These are phyloP conservation scores for Funneliformis mosseae DNA, from an alignment of 192 early-diverging fungal genomes.

Conservation along the genomic window DNA sequence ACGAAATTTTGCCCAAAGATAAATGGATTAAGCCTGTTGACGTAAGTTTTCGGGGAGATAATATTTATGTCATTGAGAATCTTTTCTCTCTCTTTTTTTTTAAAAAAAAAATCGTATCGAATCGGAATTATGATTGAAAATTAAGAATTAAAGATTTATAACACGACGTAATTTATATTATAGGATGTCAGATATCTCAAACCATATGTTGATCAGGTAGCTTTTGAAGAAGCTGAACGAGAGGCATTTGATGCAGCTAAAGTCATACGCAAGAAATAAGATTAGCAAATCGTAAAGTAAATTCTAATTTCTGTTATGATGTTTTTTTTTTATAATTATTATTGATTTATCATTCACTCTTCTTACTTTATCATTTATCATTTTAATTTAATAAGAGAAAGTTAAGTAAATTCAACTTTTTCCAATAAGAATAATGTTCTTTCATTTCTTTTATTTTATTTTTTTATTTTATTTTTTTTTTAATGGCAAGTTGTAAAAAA, in stretches of 20 bases:
- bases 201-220: conserved; percentile 79
- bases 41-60: conserved; percentile 43
- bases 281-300: background rate
- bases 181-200: conserved; percentile 85
- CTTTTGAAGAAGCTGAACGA: conserved; percentile 76
- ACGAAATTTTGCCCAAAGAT: conserved; percentile 66
- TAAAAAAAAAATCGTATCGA: background rate
- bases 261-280: conserved; percentile 11
- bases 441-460: too few relatives aligned
- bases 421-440: too few relatives aligned
- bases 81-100: conserved; percentile 20
- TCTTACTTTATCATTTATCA: too few relatives aligned
- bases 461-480: too few relatives aligned
- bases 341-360: too few relatives aligned
- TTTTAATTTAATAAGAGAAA: too few relatives aligned
- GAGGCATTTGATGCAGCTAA: conserved; percentile 63
- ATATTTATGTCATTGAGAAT: background rate
- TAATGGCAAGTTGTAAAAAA: too few relatives aligned
- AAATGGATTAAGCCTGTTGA: conserved; percentile 80
- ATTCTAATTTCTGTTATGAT: background rate
- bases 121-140: background rate
- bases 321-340: too few relatives aligned
- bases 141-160: background rate
- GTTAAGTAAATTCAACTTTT: too few relatives aligned
- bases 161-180: conserved; percentile 11